Conservation (phyloP, 495 filamentous ascomycete species). For the Neurospora sp. region DNA sequence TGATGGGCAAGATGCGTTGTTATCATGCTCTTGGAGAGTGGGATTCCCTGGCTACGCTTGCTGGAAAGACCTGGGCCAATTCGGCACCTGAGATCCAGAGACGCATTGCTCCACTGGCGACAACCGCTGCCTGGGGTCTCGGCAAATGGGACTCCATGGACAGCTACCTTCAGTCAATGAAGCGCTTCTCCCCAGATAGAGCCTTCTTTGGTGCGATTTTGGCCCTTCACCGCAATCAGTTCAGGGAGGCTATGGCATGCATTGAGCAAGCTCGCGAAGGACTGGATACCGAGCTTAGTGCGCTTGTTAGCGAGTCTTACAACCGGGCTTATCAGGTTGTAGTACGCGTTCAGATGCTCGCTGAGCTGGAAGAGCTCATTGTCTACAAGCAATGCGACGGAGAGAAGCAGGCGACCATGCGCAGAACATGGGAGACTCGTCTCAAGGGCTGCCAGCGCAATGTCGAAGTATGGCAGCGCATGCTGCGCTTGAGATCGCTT, state of each 20-base stretch:
- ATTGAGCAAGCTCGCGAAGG: slow-evolving; percentile 89
- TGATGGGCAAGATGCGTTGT: slow-evolving; percentile 99
- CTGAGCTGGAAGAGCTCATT: slow-evolving; percentile 96
- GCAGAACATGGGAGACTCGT: slow-evolving; percentile 88
- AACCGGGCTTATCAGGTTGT: slow-evolving; percentile 93
- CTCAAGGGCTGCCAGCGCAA: slow-evolving; percentile 93
- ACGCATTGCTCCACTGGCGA: slow-evolving; percentile 82
- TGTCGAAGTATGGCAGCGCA: slow-evolving; percentile 95
- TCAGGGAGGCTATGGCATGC: slow-evolving; percentile 71
- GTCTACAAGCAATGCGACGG: slow-evolving; percentile 88
- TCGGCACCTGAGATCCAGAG: slow-evolving; percentile 75
- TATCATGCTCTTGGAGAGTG: slow-evolving; percentile 94
- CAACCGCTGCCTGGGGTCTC: slow-evolving; percentile 94
- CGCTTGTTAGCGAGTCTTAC: slow-evolving; percentile 91
- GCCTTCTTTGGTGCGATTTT: slow-evolving; percentile 97
- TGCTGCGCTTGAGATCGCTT: slow-evolving; percentile 88
- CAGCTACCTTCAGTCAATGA: slow-evolving; percentile 90
- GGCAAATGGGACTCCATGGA: slow-evolving; percentile 98
- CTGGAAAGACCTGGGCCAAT: slow-evolving; percentile 86
- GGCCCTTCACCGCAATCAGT: slow-evolving; percentile 87
- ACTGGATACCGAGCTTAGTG: slow-evolving; percentile 88
- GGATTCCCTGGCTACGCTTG: slow-evolving; percentile 79
- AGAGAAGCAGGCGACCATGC: slow-evolving; percentile 82
- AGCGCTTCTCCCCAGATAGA: slow-evolving; percentile 78
- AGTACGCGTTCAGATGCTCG: slow-evolving; percentile 96